Conservation (phyloP, 441 rosid species). For the Pelargonium myrrhifolium region DNA sequence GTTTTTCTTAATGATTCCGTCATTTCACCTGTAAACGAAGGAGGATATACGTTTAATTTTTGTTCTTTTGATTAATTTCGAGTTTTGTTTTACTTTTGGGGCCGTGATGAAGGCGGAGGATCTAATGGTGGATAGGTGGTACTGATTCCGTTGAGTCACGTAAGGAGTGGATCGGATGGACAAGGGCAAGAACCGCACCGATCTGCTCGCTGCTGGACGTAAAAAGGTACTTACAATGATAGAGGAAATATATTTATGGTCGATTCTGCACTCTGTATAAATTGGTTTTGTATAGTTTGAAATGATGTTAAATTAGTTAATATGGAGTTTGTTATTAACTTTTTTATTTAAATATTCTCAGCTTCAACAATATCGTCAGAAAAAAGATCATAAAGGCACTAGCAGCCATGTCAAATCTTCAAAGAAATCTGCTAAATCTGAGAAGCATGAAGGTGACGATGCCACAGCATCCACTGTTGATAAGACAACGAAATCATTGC, state of each 20-base stretch:
- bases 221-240: constrained; percentile 50
- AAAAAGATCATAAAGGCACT: constrained; percentile 75
- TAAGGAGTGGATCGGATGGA: constrained; percentile 62
- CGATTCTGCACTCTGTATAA: neutral
- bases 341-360: constrained; percentile 26
- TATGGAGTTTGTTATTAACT: constrained; percentile 12
- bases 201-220: constrained; percentile 92
- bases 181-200: constrained; percentile 82
- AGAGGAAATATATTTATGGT: neutral
- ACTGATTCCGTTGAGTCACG: constrained; percentile 22
- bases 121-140: constrained; percentile 13
- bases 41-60: neutral
- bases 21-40: neutral
- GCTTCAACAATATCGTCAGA: constrained; percentile 99
- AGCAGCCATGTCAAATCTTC: constrained; percentile 72
- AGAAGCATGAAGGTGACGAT: constrained; percentile 47
- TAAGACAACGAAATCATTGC: constrained; percentile 21
- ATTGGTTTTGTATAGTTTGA: neutral
- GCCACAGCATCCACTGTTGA: constrained; percentile 31
- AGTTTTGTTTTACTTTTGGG: constrained; percentile 4
- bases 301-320: neutral
- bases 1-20: neutral
- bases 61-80: neutral
- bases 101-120: constrained; percentile 5
- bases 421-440: constrained; percentile 54